A percentile compares a stretch with the other conserved stretches of the same genome.
phyloP scores from a whole-genome alignment of 2,329 filamentous ascomycete species.

The Ophiocordyceps camponoti-saundersi region DNA sequence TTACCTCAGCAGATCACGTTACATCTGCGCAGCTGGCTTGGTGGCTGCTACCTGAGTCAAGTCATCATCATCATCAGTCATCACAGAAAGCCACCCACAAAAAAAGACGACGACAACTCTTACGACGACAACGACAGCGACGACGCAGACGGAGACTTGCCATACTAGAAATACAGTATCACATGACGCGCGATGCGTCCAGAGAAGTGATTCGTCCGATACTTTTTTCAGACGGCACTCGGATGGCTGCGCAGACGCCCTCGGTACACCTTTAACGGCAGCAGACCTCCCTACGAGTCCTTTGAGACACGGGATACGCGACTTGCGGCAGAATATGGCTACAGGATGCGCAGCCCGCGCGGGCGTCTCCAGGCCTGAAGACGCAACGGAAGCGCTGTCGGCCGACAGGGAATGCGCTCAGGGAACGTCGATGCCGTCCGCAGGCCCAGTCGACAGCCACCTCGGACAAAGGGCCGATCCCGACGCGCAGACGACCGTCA shows the following conservation, averaged over 20 bases:
- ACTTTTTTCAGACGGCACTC: not conserved
- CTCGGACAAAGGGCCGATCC: slow-evolving; percentile 41
- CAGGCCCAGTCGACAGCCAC: slow-evolving; percentile 19
- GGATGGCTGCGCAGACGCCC: slow-evolving; percentile 5
- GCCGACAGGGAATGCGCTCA: slow-evolving; percentile 1
- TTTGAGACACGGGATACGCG: not conserved
- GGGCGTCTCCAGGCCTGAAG: slow-evolving; percentile 5
- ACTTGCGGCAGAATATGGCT: slow-evolving; percentile 8
- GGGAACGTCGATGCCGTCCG: slow-evolving; percentile 7
- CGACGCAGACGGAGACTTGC: no score
- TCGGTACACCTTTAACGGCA: not conserved
- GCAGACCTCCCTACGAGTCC: not conserved
- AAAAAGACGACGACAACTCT: no score
- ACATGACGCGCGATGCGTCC: no score
- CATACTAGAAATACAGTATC: no score
- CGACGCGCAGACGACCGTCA: slow-evolving; percentile 52
- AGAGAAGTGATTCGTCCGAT: no score
- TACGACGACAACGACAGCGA: no score
- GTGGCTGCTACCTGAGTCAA: no score
- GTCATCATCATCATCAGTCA: no score
- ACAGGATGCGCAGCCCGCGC: slow-evolving; percentile 9
- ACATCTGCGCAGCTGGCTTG: no score
- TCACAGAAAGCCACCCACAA: no score
- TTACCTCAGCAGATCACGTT: no score
- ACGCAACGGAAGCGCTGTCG: not conserved